These are phyloP conservation scores for Sporothrix phasma DNA, from an alignment of 2,329 filamentous ascomycete genomes.

Conservation along the genomic window DNA sequence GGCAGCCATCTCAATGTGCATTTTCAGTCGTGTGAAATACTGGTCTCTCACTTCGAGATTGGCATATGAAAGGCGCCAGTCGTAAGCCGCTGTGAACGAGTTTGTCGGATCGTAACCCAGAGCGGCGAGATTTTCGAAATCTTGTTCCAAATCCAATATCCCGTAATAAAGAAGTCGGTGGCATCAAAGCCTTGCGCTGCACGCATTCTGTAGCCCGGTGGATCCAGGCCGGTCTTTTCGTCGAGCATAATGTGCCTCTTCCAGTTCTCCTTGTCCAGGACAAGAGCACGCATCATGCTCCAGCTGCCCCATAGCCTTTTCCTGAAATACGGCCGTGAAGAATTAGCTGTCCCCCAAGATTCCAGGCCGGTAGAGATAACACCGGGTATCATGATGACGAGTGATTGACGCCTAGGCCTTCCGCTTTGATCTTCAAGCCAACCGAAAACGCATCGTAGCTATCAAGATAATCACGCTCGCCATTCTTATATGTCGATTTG, in stretches of 20 bases:
- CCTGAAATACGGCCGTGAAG: slow-evolving; percentile 81
- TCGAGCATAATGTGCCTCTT: slow-evolving; percentile 97
- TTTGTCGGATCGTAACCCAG: slow-evolving; percentile 88
- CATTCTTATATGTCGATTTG: slow-evolving; percentile 44
- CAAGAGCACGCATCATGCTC: slow-evolving; percentile 95
- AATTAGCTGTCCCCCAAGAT: slow-evolving; percentile 85
- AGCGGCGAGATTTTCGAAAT: slow-evolving; percentile 93
- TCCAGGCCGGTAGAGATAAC: slow-evolving; percentile 96
- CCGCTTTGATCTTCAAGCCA: slow-evolving; percentile 67
- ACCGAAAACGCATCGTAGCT: slow-evolving; percentile 92
- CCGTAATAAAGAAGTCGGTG: slow-evolving; percentile 84
- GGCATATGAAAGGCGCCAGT: slow-evolving; percentile 85
- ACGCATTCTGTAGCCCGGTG: slow-evolving; percentile 77
- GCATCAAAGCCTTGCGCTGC: slow-evolving; percentile 96
- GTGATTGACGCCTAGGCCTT: slow-evolving; percentile 73
- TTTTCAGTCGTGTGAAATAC: slow-evolving; percentile 86
- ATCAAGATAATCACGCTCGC: slow-evolving; percentile 71
- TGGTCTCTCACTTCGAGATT: slow-evolving; percentile 87
- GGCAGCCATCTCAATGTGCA: slow-evolving; percentile 76
- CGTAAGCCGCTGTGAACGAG: slow-evolving; percentile 62
- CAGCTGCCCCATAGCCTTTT: slow-evolving; percentile 95
- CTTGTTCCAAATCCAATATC: slow-evolving; percentile 99
- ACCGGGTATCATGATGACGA: slow-evolving; percentile 96
- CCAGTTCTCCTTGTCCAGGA: slow-evolving; percentile 88
- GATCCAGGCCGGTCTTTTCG: slow-evolving; percentile 81